Conservation (phyloP, 2,329 filamentous ascomycete genomes). For the Ciborinia camelliae region DNA sequence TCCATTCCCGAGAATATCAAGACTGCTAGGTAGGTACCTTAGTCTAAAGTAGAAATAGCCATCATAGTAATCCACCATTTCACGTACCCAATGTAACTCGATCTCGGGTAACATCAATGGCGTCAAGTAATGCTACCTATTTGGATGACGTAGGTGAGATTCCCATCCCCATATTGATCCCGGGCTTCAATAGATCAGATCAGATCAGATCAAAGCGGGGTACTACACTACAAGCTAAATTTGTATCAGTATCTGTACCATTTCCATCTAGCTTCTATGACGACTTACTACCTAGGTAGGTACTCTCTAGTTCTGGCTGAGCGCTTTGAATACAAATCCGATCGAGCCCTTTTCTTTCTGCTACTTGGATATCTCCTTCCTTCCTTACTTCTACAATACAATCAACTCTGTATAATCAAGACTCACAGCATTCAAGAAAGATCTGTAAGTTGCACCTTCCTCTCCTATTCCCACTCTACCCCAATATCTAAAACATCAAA, state of each 20-base stretch:
- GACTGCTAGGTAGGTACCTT: no score
- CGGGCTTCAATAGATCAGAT: neutral
- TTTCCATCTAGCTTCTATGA: neutral
- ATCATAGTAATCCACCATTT: neutral
- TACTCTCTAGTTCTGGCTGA: no score
- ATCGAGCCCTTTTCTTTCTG: neutral
- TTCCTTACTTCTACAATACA: neutral
- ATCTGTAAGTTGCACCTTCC: neutral
- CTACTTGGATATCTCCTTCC: neutral
- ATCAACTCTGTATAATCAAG: neutral
- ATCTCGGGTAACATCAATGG: neutral
- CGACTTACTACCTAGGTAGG: no score
- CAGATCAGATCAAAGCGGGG: slow-evolving; percentile 1
- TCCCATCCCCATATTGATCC: neutral
- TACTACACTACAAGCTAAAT: neutral
- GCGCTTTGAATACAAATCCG: neutral
- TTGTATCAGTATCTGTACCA: neutral
- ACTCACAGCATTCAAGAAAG: neutral
- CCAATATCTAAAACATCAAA: neutral
- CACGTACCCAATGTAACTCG: neutral
- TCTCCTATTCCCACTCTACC: neutral
- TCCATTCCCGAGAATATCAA: no score
- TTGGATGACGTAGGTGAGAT: neutral
- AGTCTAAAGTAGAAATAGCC: neutral
- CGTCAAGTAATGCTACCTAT: neutral